phyloP scores from a whole-genome alignment of 768 basidiomycete genomes.

The Clitopilus hobsonii region DNA sequence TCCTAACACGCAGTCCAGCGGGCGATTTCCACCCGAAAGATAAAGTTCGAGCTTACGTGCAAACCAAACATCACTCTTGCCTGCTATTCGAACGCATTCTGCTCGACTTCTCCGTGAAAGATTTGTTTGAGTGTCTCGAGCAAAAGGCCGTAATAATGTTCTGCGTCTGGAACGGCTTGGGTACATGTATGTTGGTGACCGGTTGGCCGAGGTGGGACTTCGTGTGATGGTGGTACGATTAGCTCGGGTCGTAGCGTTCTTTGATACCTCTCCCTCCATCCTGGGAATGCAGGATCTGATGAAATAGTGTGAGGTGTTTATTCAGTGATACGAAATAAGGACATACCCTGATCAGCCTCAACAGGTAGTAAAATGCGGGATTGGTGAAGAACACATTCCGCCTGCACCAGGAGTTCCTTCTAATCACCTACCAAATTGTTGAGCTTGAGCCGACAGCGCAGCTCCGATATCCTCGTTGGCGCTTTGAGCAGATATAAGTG shows the following conservation, averaged over 20 bases:
- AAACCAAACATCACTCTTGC: slow-evolving; percentile 85
- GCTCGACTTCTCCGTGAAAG: slow-evolving; percentile 91
- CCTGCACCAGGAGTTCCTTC: too few relatives aligned
- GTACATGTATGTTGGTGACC: slow-evolving; percentile 19
- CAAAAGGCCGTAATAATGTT: slow-evolving; percentile 77
- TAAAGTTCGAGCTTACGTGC: slow-evolving; percentile 39
- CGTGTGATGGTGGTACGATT: not conserved
- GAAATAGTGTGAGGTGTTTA: slow-evolving; percentile 5
- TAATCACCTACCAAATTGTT: too few relatives aligned
- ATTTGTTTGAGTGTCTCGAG: slow-evolving; percentile 85
- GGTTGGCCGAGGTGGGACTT: not conserved
- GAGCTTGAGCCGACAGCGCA: too few relatives aligned
- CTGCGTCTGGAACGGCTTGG: slow-evolving; percentile 39
- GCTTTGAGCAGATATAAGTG: too few relatives aligned
- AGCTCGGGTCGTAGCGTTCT: too few relatives aligned
- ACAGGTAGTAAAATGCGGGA: too few relatives aligned
- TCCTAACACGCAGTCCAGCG: slow-evolving; percentile 33
- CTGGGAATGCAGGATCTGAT: slow-evolving; percentile 73
- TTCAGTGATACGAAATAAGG: too few relatives aligned
- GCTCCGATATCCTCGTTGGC: too few relatives aligned
- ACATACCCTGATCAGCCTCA: too few relatives aligned
- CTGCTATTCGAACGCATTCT: slow-evolving; percentile 83
- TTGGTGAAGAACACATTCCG: too few relatives aligned
- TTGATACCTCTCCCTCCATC: slow-evolving; percentile 18
- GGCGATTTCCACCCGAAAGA: not conserved